phyloP scores from a whole-genome alignment of 805 yeast genomes.

The Scheffersomyces spartinae region DNA sequence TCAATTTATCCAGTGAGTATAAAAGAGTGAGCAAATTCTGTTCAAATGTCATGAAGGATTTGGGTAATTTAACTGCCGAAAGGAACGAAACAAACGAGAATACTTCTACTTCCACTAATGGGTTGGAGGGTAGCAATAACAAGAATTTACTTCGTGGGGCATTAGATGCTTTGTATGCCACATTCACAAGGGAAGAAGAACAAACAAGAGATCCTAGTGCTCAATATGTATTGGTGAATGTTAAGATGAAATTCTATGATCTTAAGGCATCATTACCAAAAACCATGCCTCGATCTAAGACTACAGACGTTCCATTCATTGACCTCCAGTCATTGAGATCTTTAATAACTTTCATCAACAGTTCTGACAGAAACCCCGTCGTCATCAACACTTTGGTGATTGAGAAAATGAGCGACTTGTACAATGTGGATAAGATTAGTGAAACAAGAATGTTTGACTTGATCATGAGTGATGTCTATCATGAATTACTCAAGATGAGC shows the following conservation, averaged over 20 bases:
- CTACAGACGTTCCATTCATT: constrained; percentile 43
- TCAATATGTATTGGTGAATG: constrained; percentile 55
- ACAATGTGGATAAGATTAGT: constrained; percentile 20
- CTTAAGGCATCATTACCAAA: constrained; percentile 43
- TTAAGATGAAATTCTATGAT: constrained; percentile 53
- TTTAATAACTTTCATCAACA: constrained; percentile 49
- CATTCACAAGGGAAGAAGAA: constrained; percentile 15
- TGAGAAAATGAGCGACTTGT: constrained; percentile 21
- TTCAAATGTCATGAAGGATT: constrained; percentile 4
- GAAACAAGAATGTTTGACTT: constrained; percentile 39
- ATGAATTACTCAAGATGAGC: constrained; percentile 42
- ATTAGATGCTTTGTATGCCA: constrained; percentile 28
- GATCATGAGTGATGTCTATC: constrained; percentile 44
- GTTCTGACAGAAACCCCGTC: constrained; percentile 9
- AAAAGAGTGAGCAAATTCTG: constrained; percentile 15
- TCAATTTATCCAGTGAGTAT: constrained; percentile 8
- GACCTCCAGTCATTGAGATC: constrained; percentile 50
- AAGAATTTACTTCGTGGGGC: constrained; percentile 15
- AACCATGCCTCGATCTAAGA: constrained; percentile 36
- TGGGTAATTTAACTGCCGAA: background rate
- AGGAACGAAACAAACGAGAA: constrained; percentile 4
- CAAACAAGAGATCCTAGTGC: constrained; percentile 6
- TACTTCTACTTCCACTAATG: constrained; percentile 8
- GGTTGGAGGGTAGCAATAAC: constrained; percentile 16
- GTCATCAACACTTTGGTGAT: constrained; percentile 12